Base-by-base conservation (phyloP, 75 land plant genomes). In the Picea sitchensis region DNA sequence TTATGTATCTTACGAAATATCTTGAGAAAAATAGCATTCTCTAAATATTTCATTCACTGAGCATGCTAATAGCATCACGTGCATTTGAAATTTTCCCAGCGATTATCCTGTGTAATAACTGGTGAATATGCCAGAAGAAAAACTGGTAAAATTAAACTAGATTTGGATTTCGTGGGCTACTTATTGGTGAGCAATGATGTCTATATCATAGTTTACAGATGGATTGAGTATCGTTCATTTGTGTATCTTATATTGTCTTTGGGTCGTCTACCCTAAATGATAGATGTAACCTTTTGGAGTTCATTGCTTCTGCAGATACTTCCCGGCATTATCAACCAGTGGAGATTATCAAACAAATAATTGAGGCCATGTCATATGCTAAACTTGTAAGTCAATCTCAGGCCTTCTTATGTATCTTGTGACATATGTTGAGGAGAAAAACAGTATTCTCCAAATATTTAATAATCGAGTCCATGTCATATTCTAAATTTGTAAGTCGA, bases 331-430 rank as follows among this genome's bases (percentile, higher is more conserved):
- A 86, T 84, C 81, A 85, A 34, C 97, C 98, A 60, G 71, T 94
- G 2, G 84, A 83, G 67, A 79, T 88, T 23, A 94, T 96, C 65
- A 94, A 91, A 81, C 88, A 89, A 73, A 82, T 95, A 54, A 91
- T 96, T 75, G 98, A 96, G 32, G 88, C 98, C 74, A 96, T 96
- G 99, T 84, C 94, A n/a, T 94, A 88, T 91, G 90, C 95, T 77
- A 96, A 95, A 83, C 91, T 96, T 73, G 99, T 95, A 87, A 89
- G 85, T 84, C 47, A 59, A n/a, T 51, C 7, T 36, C 6, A 6
- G 54, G n/a, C 73, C 51, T 82, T 21, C 44, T 41, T 36, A 26
- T 62, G 51, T 51, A 65, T 54, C 32, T 47, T 58, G 61, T 41
- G 20, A 73, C 57, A 36, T 47, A 14, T 57, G 32, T 36, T 62